Conservation (phyloP, 108 stramenopile genomes). For the Skeletonema tropicum region DNA sequence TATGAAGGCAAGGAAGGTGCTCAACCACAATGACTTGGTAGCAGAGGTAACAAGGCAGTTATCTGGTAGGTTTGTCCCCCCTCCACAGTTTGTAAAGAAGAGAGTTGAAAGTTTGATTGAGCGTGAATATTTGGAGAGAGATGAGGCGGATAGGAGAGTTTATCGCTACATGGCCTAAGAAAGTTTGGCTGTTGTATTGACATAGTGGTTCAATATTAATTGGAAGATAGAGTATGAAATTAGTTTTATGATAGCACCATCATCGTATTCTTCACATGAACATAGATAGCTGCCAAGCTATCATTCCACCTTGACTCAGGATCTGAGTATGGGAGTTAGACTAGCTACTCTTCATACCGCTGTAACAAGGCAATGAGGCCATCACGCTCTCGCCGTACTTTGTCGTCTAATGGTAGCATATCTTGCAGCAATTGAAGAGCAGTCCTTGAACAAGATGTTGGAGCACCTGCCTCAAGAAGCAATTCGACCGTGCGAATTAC, state of each 20-base stretch:
- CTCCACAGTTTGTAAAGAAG: slow-evolving; percentile 94
- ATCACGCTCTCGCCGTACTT: slow-evolving; percentile 1
- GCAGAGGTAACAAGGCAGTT: slow-evolving; percentile 92
- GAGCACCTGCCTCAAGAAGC: slow-evolving; percentile 2
- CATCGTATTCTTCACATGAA: neutral
- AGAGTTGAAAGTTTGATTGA: slow-evolving; percentile 96
- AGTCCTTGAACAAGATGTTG: neutral
- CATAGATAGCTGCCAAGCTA: too few species aligned
- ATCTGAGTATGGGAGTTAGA: too few species aligned
- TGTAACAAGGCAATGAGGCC: slow-evolving; percentile 8
- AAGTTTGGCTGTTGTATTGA: slow-evolving; percentile 1
- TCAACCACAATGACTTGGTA: slow-evolving; percentile 94
- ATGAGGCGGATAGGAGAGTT: slow-evolving; percentile 78
- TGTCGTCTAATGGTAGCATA: neutral
- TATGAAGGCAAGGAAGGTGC: slow-evolving; percentile 95
- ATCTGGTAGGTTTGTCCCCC: slow-evolving; percentile 80
- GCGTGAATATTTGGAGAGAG: slow-evolving; percentile 95
- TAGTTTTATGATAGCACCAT: too few species aligned
- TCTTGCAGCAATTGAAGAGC: slow-evolving; percentile 5
- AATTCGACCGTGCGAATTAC: slow-evolving; percentile 5
- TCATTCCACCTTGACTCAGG: too few species aligned
- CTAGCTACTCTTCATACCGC: neutral
- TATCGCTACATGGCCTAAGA: slow-evolving; percentile 89
- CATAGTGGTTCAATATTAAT: slow-evolving; percentile 4
- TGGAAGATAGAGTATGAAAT: neutral